Evolutionary conservation across 2,329 filamentous ascomycete species (phyloP), one percentile per base, ranked within the genome.

Genomic region (Botryotinia calthae): DNA sequence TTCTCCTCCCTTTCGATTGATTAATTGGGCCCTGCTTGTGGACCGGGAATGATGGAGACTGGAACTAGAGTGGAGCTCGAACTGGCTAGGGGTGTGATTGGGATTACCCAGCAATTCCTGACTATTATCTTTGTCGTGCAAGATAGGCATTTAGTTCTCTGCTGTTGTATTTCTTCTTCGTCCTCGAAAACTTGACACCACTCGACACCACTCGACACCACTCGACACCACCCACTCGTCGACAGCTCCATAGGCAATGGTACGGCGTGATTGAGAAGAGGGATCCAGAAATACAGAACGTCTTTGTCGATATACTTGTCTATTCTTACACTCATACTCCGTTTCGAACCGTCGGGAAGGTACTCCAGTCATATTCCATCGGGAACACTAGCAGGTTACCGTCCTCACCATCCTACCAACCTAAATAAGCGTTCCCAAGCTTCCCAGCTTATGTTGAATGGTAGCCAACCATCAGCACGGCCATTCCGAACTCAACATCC

Each of bases 381-480:
- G 40, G 67, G 64, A 54, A 34, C 66, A 46, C 28, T 69, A 46
- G n/a, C 40, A 70, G 54, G 28, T 69, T 61, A 46, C 40, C 66
- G n/a, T 46, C 48, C n/a, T 67, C 37, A 22, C 31, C 64, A 66
- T 66, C 64, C 64, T 54, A 56, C 46, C 46, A 42, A 56, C 34
- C 65, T 25, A 31, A 37, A 37, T 37, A 37, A 42, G 48, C 65
- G 25, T 70, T n/a, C 54, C 67, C 37, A 46, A 34, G 31, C 28
- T 59, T 44, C n/a, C 37, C 37, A 56, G 34, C 46, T 67, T 22
- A 20, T 40, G 64, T 34, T 66, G 64, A 40, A 44, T 46, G 40
- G 54, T 61, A 69, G 37, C 67, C 54, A 70, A 34, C 66, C 37
- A 59, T 8, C 46, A 59, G 71, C 73, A 71, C 73, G 73, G 54